Percentiles rank a stretch among this genome's conserved stretches.
These are phyloP conservation scores for Claviceps quebecensis DNA, from an alignment of 2,329 filamentous ascomycete genomes.

Conservation along the genomic window DNA sequence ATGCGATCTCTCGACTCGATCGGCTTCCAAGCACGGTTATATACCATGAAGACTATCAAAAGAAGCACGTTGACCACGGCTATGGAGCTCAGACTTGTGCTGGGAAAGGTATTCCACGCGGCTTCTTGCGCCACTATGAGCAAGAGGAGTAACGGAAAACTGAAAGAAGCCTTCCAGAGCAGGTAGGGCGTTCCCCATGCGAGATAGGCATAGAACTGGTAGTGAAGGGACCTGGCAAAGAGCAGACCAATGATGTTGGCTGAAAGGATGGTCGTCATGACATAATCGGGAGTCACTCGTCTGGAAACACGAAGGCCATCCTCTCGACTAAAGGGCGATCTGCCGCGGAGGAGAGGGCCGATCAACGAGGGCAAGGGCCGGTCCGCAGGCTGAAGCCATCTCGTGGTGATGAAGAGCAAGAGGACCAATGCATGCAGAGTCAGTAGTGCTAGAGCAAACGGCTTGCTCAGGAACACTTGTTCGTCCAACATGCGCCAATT, in stretches of 20 bases:
- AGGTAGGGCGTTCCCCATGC: slow-evolving; percentile 82
- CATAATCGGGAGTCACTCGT: slow-evolving; percentile 54
- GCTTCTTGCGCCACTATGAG: slow-evolving; percentile 74
- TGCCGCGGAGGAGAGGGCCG: slow-evolving; percentile 25
- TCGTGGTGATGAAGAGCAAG: slow-evolving; percentile 45
- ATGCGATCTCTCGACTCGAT: background rate
- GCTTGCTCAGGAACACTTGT: slow-evolving; percentile 54
- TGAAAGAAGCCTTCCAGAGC: slow-evolving; percentile 62
- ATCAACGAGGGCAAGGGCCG: slow-evolving; percentile 43
- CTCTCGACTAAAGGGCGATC: slow-evolving; percentile 30
- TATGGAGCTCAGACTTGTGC: slow-evolving; percentile 40
- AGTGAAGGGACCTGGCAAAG: slow-evolving; percentile 79
- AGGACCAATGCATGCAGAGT: slow-evolving; percentile 52
- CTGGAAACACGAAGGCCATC: slow-evolving; percentile 43
- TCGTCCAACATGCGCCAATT: slow-evolving; percentile 97
- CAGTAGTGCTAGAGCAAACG: slow-evolving; percentile 56
- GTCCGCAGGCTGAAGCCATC: slow-evolving; percentile 59
- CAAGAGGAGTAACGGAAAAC: slow-evolving; percentile 50
- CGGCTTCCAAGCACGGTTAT: slow-evolving; percentile 35
- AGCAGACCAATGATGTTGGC: slow-evolving; percentile 69
- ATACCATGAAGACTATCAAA: slow-evolving; percentile 48
- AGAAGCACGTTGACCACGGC: slow-evolving; percentile 59
- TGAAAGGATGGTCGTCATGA: slow-evolving; percentile 62
- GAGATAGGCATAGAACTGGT: slow-evolving; percentile 89
- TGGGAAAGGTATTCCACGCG: slow-evolving; percentile 93